These are phyloP conservation scores for Cicer judaicum DNA, from an alignment of 306 rosid species.

Conservation along the genomic window DNA sequence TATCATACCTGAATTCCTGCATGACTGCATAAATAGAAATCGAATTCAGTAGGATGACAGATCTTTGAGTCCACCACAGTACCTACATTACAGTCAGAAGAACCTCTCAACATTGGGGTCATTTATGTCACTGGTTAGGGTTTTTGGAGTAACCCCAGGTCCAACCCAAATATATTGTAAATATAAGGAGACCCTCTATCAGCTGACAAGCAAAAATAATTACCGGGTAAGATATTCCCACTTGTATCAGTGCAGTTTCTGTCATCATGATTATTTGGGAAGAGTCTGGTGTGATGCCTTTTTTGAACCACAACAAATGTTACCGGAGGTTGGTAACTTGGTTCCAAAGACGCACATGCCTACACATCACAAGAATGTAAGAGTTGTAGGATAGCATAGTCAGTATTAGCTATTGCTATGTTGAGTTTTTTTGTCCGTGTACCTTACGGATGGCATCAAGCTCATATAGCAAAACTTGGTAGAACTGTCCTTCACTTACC, in stretches of 20 bases:
- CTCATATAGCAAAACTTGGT: slow-evolving; percentile 73
- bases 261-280: slow-evolving; percentile 76
- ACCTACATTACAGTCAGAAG: slow-evolving; percentile 55
- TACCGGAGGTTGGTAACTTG: slow-evolving; percentile 89
- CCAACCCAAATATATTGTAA: slow-evolving; percentile 8
- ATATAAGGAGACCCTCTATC: neutral
- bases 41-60: slow-evolving; percentile 92
- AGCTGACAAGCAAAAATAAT: neutral
- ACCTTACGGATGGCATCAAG: slow-evolving; percentile 80
- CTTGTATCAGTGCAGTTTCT: slow-evolving; percentile 48
- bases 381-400: neutral
- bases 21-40: slow-evolving; percentile 88
- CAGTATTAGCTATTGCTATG: neutral
- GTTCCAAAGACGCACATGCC: slow-evolving; percentile 95
- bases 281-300: slow-evolving; percentile 86
- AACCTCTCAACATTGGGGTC: neutral
- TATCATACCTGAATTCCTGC: slow-evolving; percentile 81
- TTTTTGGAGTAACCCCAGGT: neutral
- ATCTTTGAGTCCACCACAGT: slow-evolving; percentile 90
- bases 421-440: neutral
- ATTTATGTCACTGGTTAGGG: neutral
- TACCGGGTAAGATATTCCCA: slow-evolving; percentile 93
- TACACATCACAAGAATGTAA: slow-evolving; percentile 39
- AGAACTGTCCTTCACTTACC: slow-evolving; percentile 52
- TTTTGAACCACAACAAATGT: slow-evolving; percentile 92